phyloP scores from a whole-genome alignment of 139 green algal genomes.

The Axilococcus clingmanii region DNA sequence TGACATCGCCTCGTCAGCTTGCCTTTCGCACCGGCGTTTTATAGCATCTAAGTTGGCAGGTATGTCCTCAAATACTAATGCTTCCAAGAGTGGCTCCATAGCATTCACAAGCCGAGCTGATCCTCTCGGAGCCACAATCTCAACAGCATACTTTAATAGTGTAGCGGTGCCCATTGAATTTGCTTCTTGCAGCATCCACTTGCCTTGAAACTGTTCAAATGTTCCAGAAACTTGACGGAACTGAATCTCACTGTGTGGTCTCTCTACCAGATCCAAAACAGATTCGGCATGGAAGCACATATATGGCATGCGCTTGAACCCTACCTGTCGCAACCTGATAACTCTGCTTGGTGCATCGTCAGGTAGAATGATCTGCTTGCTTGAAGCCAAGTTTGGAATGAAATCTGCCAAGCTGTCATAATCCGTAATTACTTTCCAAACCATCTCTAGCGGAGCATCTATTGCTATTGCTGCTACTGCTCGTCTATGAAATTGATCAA shows the following conservation, averaged over 20 bases:
- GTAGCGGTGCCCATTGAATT: constrained; percentile 16
- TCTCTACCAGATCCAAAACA: constrained; percentile 46
- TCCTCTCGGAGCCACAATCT: constrained; percentile 32
- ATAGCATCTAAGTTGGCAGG: constrained; percentile 42
- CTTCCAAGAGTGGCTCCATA: constrained; percentile 48
- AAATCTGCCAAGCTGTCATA: constrained; percentile 44
- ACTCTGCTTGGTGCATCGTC: constrained; percentile 13
- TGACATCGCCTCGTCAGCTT: constrained; percentile 12
- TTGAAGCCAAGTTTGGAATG: constrained; percentile 42
- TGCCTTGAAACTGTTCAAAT: constrained; percentile 47
- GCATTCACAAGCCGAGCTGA: constrained; percentile 20
- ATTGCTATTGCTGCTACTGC: constrained; percentile 32
- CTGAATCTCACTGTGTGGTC: constrained; percentile 38
- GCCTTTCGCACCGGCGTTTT: constrained; percentile 29
- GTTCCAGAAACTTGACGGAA: constrained; percentile 43
- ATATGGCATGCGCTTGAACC: constrained; percentile 46
- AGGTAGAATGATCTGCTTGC: constrained; percentile 28
- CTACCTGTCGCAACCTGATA: constrained; percentile 38
- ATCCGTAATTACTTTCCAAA: constrained; percentile 47
- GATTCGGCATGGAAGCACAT: constrained; percentile 47
- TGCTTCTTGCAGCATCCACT: constrained; percentile 40
- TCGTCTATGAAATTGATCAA: constrained; percentile 31
- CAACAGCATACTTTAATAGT: constrained; percentile 49
- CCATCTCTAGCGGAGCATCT: constrained; percentile 22
- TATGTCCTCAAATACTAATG: constrained; percentile 45